Conservation (phyloP, 2,329 filamentous ascomycete genomes). For the Sphaerulina populicola region DNA sequence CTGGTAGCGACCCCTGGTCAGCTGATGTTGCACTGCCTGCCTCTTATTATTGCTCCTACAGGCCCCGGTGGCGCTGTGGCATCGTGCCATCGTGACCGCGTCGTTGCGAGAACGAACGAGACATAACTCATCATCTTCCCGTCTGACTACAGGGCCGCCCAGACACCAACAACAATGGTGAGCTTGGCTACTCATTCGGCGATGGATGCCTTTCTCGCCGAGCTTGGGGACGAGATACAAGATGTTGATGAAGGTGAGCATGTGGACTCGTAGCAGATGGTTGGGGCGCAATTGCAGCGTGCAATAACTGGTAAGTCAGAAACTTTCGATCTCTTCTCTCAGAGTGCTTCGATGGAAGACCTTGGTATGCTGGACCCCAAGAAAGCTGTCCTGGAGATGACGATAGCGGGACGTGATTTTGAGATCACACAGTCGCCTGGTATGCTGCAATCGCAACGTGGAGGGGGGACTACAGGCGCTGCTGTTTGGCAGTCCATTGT, state of each 20-base stretch:
- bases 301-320: conserved; percentile 47
- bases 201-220: conserved; percentile 14
- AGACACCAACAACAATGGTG: too few relatives aligned
- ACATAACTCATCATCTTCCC: background rate
- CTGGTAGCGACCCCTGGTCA: background rate
- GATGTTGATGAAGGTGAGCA: conserved; percentile 23
- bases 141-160: background rate
- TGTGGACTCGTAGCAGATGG: background rate
- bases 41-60: background rate
- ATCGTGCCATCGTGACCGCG: too few relatives aligned
- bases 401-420: conserved; percentile 60
- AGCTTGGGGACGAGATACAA: conserved; percentile 16
- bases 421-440: conserved; percentile 75
- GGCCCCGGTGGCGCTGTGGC: background rate
- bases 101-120: background rate
- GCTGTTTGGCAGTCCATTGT: conserved; percentile 89
- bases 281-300: background rate
- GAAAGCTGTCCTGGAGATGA: conserved; percentile 47
- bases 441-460: conserved; percentile 66
- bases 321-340: conserved; percentile 78
- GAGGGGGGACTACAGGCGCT: conserved; percentile 65
- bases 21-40: background rate
- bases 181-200: background rate
- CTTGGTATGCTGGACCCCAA: conserved; percentile 78
- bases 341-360: conserved; percentile 62